Percentiles rank a stretch among this genome's conserved stretches.
Evolutionary conservation across 257 asterid genomes (phyloP).

Genomic region (Salvia hispanica): DNA sequence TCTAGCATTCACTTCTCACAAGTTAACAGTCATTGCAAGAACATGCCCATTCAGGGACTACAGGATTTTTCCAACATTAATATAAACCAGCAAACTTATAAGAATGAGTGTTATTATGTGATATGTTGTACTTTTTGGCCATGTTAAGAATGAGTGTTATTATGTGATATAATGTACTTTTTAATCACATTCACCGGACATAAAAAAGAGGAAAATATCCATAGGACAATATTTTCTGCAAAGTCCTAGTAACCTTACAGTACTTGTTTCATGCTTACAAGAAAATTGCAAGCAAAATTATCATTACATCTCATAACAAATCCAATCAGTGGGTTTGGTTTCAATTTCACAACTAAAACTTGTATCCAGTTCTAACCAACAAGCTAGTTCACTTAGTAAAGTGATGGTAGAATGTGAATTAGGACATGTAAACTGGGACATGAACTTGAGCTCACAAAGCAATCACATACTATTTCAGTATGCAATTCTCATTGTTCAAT

Average conservation of each 20-base stretch:
- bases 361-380: neutral
- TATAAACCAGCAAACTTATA: constrained; percentile 13
- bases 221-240: neutral
- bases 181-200: neutral
- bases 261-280: neutral
- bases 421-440: neutral
- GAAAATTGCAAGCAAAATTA: constrained; percentile 12
- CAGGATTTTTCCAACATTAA: constrained; percentile 4
- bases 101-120: neutral
- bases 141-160: neutral
- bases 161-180: constrained; percentile 3
- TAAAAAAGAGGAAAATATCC: neutral
- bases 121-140: neutral
- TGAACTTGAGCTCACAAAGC: neutral
- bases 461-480: constrained; percentile 4
- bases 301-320: constrained; percentile 16
- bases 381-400: constrained; percentile 12
- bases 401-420: neutral
- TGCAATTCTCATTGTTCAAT: constrained; percentile 13
- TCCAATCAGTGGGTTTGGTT: neutral
- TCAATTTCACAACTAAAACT: neutral
- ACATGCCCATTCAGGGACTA: constrained; percentile 6
- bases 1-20: constrained; percentile 16
- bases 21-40: constrained; percentile 28
- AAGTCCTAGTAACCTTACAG: neutral